A percentile compares a stretch with the other conserved stretches of the same genome.
phyloP scores from a whole-genome alignment of 257 asterid genomes.

The Knoxia roxburghii region DNA sequence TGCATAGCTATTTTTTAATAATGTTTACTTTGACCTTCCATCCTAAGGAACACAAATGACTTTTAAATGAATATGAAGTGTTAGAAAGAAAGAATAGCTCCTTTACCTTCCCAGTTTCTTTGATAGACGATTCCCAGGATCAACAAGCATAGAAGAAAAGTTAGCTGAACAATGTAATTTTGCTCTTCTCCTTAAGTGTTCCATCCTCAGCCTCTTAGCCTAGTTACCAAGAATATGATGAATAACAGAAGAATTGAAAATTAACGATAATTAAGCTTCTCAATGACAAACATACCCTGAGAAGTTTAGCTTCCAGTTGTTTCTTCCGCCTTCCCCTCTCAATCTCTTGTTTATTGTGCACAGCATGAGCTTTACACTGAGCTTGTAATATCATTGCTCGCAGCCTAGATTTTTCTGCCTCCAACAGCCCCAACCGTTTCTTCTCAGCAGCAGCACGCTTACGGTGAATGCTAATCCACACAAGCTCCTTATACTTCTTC shows the following conservation, averaged over 20 bases:
- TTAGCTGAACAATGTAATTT: constrained; percentile 24
- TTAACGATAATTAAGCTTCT: background rate
- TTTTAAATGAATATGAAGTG: background rate
- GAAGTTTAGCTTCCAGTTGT: constrained; percentile 66
- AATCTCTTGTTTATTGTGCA: constrained; percentile 55
- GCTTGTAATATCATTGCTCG: constrained; percentile 60
- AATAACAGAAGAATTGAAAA: background rate
- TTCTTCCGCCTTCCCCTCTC: constrained; percentile 63
- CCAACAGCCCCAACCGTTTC: constrained; percentile 66
- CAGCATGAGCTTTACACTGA: constrained; percentile 48
- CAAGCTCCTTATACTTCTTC: constrained; percentile 73
- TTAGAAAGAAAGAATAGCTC: background rate
- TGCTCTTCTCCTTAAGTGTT: constrained; percentile 68
- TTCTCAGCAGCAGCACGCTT: constrained; percentile 84
- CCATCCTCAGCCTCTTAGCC: constrained; percentile 84
- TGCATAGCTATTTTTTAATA: no score
- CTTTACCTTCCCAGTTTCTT: constrained; percentile 60
- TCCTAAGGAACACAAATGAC: background rate
- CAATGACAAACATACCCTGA: constrained; percentile 38
- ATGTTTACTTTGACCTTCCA: background rate
- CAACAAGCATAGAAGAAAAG: constrained; percentile 36
- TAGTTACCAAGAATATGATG: constrained; percentile 16
- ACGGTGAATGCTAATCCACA: constrained; percentile 58
- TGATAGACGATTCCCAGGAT: constrained; percentile 55
- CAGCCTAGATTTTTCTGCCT: constrained; percentile 74